A percentile compares a stretch with the other conserved stretches of the same genome.
phyloP scores from a whole-genome alignment of 306 rosid genomes.

The Malus asiatica region DNA sequence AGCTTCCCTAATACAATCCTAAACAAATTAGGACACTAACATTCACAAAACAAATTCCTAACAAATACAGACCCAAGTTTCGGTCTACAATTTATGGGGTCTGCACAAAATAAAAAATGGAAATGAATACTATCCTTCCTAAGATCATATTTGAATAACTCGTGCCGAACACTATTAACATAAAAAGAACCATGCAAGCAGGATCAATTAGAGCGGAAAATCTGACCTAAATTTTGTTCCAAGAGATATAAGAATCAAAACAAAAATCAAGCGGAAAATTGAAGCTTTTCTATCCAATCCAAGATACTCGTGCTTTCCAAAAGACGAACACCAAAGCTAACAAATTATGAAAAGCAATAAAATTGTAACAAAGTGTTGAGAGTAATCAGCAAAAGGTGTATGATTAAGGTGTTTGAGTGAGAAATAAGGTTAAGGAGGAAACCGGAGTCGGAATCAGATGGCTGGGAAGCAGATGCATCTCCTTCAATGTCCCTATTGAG shows the following conservation, averaged over 20 bases:
- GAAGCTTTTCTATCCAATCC: not conserved
- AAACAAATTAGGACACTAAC: no score
- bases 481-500: conserved; percentile 74
- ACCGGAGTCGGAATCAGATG: conserved; percentile 54
- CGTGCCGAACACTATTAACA: not conserved
- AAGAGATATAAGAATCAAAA: not conserved
- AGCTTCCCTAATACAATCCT: no score
- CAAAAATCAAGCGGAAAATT: not conserved
- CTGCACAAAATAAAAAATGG: not conserved
- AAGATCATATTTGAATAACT: not conserved
- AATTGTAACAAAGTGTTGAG: not conserved
- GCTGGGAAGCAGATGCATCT: conserved; percentile 45
- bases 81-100: not conserved
- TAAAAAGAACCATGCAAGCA: not conserved
- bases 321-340: not conserved
- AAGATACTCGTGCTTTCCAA: not conserved
- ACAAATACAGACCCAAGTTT: not conserved
- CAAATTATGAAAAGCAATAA: not conserved
- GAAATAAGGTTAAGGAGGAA: not conserved
- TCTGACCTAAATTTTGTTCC: not conserved
- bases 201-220: not conserved
- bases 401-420: not conserved
- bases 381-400: not conserved
- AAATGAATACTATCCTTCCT: not conserved
- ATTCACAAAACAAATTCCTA: no score